phyloP scores from a whole-genome alignment of 768 basidiomycete species.

The Coprinellus micaceus region DNA sequence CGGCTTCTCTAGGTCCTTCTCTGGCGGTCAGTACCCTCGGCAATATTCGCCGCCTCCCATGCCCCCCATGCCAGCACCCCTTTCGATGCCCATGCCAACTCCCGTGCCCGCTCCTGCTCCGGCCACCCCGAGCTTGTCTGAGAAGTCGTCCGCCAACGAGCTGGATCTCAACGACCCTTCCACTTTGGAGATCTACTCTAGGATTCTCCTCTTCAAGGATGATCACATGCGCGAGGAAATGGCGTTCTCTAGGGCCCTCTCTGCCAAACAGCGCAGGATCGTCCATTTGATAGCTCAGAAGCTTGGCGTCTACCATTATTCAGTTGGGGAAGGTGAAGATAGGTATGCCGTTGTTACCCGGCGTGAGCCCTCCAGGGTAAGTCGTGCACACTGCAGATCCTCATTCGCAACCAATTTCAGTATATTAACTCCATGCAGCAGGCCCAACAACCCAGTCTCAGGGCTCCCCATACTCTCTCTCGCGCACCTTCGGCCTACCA shows the following conservation, averaged over 20 bases:
- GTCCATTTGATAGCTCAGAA: conserved; percentile 97
- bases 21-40: conserved; percentile 45
- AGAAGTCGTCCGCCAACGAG: conserved; percentile 61
- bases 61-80: conserved; percentile 41
- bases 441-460: conserved; percentile 38
- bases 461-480: conserved; percentile 57
- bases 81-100: conserved; percentile 41
- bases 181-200: conserved; percentile 95
- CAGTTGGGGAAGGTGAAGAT: conserved; percentile 89
- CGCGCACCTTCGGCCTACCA: conserved; percentile 76
- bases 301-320: conserved; percentile 92
- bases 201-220: conserved; percentile 95
- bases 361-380: conserved; percentile 77
- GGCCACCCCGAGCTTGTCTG: conserved; percentile 60
- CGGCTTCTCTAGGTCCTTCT: conserved; percentile 72
- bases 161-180: conserved; percentile 95
- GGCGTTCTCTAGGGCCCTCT: conserved; percentile 87
- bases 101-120: conserved; percentile 50
- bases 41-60: conserved; percentile 68
- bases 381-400: conserved; percentile 24
- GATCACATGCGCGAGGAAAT: conserved; percentile 96
- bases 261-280: conserved; percentile 81
- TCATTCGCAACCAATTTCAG: conserved; percentile 7
- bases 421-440: conserved; percentile 38
- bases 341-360: conserved; percentile 93